Evolutionary conservation across 495 filamentous ascomycete species (phyloP), one percentile per base, ranked within the genome.

Genomic region (Xylaria flabelliformis): DNA sequence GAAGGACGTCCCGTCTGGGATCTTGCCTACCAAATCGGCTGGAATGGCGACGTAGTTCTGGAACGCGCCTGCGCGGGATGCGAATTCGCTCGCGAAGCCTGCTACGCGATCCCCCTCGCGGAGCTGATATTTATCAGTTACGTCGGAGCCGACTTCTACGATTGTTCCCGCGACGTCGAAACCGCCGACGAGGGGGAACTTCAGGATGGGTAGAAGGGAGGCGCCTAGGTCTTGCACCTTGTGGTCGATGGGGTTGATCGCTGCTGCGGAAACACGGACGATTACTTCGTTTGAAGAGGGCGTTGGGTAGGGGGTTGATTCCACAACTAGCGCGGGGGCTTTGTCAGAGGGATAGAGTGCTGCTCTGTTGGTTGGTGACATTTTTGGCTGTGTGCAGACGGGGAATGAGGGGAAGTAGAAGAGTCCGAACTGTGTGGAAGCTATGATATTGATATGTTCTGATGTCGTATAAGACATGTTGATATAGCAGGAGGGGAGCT

Each of bases 101-200:
- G 83, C 15, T 6, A 87, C 83, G 15, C 84, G 80, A 69, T 88
- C 86, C 17, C 87, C 85, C 0, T 66, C 19, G 50, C 84, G 82
- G 81, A 89, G 86, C 0, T 73, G 7, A 4, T 21, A 10, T 15
- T 55, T 55, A 2, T 4, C 70, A 42, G 74, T 83, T 3, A 86
- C 85, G 15, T 46, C 76, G 0, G 74, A 64, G 19, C 89, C 89
- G 41, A 88, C 81, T 34, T 78, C 82, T 12, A 76, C 80, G 12
- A 91, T 80, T 3, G 80, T 82, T 26, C 90, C 90, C 1, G 86
- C 82, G 29, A 88, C 76, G 72, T 91, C 90, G 64, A 70, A 70
- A 41, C 89, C 88, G 5, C 87, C 77, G 26, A 86, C 75, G 13
- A 75, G 73, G 0, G 88, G 88, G 58, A 85, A 88, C 3, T 71